Conservation (phyloP, 2,329 filamentous ascomycete genomes). For the Sordariomycetes sp. region DNA sequence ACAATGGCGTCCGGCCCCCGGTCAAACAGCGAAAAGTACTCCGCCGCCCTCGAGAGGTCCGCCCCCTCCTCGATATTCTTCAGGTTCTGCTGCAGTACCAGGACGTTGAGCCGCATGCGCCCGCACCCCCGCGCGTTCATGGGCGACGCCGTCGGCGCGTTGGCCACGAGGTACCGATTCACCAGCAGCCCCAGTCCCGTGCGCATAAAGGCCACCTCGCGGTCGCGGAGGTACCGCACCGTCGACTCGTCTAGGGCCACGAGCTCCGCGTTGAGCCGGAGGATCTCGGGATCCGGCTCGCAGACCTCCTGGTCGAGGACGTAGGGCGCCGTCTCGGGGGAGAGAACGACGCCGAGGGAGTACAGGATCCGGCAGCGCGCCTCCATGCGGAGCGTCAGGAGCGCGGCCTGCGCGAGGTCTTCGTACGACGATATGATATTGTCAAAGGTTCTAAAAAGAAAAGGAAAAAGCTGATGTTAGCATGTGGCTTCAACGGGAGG, state of each 20-base stretch:
- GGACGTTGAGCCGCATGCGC: constrained; percentile 81
- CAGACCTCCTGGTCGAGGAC: constrained; percentile 58
- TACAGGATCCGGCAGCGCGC: constrained; percentile 75
- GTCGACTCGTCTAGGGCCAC: constrained; percentile 81
- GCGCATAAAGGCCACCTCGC: constrained; percentile 64
- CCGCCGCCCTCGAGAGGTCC: constrained; percentile 45
- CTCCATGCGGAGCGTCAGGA: constrained; percentile 81
- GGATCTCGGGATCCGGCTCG: constrained; percentile 65
- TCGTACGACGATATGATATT: constrained; percentile 73
- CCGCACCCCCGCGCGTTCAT: constrained; percentile 78
- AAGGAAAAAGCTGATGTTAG: too few species aligned
- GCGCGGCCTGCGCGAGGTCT: constrained; percentile 62
- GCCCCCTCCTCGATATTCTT: constrained; percentile 77
- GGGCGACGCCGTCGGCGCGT: constrained; percentile 55
- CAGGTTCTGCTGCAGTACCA: constrained; percentile 91
- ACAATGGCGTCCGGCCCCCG: constrained; percentile 53
- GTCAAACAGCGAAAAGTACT: constrained; percentile 58
- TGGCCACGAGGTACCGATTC: constrained; percentile 64
- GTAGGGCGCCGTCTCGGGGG: constrained; percentile 46
- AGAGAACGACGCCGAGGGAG: constrained; percentile 55
- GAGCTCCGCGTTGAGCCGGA: constrained; percentile 73
- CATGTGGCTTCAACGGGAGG: neutral
- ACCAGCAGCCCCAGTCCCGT: constrained; percentile 65
- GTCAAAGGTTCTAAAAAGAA: constrained; percentile 57
- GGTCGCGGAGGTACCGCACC: constrained; percentile 54